These are phyloP conservation scores for Scortechinia acanthostroma DNA, from an alignment of 2,329 filamentous ascomycete genomes.

Conservation along the genomic window DNA sequence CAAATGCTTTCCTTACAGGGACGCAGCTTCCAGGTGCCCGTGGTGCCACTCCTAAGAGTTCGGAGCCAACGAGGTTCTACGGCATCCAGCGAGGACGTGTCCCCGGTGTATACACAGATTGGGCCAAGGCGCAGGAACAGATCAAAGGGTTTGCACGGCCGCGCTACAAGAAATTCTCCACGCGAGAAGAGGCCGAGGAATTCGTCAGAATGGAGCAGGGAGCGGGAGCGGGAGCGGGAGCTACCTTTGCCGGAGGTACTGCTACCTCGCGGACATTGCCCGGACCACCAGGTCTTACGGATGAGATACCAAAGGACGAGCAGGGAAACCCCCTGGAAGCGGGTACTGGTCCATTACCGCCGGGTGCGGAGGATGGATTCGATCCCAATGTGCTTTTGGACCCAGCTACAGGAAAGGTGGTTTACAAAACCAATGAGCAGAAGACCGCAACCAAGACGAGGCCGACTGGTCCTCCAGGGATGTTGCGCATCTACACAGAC, in stretches of 20 bases:
- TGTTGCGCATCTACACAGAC: constrained; percentile 56
- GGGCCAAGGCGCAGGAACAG: constrained; percentile 49
- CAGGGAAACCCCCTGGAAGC: constrained; percentile 34
- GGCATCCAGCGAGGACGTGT: constrained; percentile 47
- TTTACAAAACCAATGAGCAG: neutral
- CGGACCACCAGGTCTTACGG: constrained; percentile 23
- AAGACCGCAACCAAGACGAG: constrained; percentile 15
- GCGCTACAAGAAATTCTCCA: constrained; percentile 39
- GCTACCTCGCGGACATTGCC: constrained; percentile 6
- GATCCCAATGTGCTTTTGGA: constrained; percentile 49
- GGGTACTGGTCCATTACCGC: constrained; percentile 44
- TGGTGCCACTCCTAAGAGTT: constrained; percentile 14
- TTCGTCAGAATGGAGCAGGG: constrained; percentile 20
- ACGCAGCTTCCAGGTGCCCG: constrained; percentile 5
- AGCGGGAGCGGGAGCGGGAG: constrained; percentile 24
- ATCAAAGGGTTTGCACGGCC: constrained; percentile 50
- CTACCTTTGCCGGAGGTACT: neutral
- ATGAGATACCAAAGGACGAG: constrained; percentile 26
- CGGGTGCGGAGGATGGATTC: constrained; percentile 51
- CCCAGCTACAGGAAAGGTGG: constrained; percentile 25
- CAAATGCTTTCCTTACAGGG: neutral
- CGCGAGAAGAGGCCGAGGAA: constrained; percentile 13
- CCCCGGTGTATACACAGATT: constrained; percentile 56
- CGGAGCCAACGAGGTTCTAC: constrained; percentile 42
- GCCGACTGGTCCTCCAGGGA: constrained; percentile 30